Conservation (phyloP, 306 rosid genomes). For the Cucumis cinereus region DNA sequence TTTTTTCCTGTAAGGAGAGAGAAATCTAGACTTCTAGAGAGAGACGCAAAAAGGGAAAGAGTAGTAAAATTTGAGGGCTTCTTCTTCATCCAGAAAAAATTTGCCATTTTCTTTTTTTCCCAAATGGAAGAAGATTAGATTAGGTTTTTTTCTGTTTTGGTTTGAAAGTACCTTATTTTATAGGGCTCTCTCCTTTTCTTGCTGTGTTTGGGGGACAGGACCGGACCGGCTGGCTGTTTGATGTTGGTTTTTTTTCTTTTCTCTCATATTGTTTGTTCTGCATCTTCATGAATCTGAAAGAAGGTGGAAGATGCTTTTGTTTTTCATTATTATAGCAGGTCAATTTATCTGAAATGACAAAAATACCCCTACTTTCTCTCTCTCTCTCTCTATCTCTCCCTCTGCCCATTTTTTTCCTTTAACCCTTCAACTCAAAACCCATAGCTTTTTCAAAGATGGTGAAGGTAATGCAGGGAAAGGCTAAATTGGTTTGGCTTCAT, state of each 20-base stretch:
- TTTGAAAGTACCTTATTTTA: background rate
- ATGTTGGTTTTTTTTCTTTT: background rate
- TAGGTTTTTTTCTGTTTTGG: too few relatives aligned
- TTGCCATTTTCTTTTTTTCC: background rate
- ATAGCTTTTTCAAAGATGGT: background rate
- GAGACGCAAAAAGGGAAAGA: background rate
- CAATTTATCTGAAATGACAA: background rate
- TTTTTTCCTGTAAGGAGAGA: conserved; percentile 31
- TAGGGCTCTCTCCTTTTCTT: background rate
- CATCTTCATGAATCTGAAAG: background rate
- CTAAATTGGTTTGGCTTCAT: background rate
- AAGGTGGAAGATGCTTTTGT: background rate
- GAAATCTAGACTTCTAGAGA: conserved; percentile 5
- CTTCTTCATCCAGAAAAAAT: background rate
- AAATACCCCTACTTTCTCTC: background rate
- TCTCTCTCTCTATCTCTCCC: background rate
- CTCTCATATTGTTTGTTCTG: background rate
- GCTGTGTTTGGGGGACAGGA: background rate
- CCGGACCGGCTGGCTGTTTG: background rate
- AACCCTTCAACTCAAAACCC: background rate
- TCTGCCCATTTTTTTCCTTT: background rate
- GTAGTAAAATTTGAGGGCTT: background rate
- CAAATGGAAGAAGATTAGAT: background rate
- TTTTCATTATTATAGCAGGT: background rate
- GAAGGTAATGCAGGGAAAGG: background rate